Evolutionary conservation across 805 yeast species (phyloP).

Genomic region (Metschnikowia chrysomelidarum): DNA sequence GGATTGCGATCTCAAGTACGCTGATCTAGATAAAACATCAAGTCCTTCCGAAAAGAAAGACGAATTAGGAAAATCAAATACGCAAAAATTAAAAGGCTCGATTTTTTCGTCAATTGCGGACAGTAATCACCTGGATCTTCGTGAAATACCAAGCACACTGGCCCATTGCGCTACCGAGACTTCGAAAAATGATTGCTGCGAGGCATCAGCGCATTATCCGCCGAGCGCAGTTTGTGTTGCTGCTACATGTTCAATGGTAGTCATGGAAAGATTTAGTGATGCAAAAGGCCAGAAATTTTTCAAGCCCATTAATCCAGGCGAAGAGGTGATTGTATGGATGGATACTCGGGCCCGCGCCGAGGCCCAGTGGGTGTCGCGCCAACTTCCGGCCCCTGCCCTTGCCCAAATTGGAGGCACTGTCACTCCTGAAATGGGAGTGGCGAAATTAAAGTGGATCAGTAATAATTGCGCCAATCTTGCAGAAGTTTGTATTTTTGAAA

Average conservation of each 20-base stretch:
- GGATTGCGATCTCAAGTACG: slow-evolving; percentile 1
- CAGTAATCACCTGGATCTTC: not conserved
- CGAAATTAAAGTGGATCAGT: slow-evolving; percentile 45
- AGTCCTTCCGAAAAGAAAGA: no score
- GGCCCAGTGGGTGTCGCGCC: slow-evolving; percentile 27
- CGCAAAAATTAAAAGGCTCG: not conserved
- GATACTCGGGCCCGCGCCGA: slow-evolving; percentile 45
- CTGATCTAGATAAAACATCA: no score
- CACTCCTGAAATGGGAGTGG: slow-evolving; percentile 58
- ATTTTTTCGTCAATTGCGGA: not conserved
- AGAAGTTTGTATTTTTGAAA: slow-evolving; percentile 42
- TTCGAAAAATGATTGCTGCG: no score
- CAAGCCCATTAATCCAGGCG: slow-evolving; percentile 27
- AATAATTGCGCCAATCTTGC: slow-evolving; percentile 20
- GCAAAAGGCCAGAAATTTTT: slow-evolving; percentile 24
- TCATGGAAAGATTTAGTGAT: slow-evolving; percentile 24
- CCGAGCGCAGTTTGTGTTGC: slow-evolving; percentile 32
- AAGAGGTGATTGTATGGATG: slow-evolving; percentile 60
- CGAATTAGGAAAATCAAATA: not conserved
- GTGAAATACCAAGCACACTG: no score
- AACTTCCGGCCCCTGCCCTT: slow-evolving; percentile 20
- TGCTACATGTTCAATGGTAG: slow-evolving; percentile 62
- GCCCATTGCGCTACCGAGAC: no score
- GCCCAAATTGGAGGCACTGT: slow-evolving; percentile 42
- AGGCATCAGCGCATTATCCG: no score